Evolutionary conservation across 257 asterid genomes (phyloP).

Genomic region (Nicotiana otophora): DNA sequence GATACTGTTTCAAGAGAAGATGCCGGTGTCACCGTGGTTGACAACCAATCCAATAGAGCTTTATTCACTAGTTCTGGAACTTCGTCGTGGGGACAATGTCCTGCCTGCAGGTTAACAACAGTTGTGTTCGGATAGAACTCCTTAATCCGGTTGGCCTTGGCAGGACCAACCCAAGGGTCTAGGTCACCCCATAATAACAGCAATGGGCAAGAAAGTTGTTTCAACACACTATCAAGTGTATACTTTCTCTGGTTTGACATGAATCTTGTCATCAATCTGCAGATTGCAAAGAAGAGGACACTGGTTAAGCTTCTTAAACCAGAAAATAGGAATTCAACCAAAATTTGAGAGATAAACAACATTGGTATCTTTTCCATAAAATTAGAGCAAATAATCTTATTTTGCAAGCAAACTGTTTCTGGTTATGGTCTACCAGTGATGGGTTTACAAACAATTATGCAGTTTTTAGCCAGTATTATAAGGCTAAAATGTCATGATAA

Average conservation of each 20-base stretch:
- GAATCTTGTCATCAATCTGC: conserved; percentile 74
- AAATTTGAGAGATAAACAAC: neutral
- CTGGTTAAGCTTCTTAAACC: neutral
- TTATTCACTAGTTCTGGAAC: conserved; percentile 84
- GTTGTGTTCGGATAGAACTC: conserved; percentile 66
- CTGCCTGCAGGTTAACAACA: conserved; percentile 70
- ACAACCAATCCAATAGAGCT: conserved; percentile 77
- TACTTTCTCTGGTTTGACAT: conserved; percentile 77
- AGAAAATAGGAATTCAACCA: neutral
- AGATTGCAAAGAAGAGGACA: conserved; percentile 6
- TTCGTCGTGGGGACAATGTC: conserved; percentile 95
- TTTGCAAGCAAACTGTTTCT: neutral
- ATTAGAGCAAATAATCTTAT: neutral
- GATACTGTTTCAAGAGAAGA: conserved; percentile 23
- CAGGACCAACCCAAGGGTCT: conserved; percentile 94
- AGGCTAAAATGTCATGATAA: neutral
- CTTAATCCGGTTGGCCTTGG: conserved; percentile 75
- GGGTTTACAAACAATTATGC: neutral
- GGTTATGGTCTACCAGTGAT: neutral
- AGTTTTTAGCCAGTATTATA: neutral
- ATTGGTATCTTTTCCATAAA: neutral
- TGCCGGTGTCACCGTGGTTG: conserved; percentile 22
- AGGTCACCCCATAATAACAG: conserved; percentile 86
- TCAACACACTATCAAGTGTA: conserved; percentile 69
- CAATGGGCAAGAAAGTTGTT: conserved; percentile 71